These are phyloP conservation scores for Phlegmacium glaucopus DNA, from an alignment of 768 basidiomycete species.

Conservation along the genomic window DNA sequence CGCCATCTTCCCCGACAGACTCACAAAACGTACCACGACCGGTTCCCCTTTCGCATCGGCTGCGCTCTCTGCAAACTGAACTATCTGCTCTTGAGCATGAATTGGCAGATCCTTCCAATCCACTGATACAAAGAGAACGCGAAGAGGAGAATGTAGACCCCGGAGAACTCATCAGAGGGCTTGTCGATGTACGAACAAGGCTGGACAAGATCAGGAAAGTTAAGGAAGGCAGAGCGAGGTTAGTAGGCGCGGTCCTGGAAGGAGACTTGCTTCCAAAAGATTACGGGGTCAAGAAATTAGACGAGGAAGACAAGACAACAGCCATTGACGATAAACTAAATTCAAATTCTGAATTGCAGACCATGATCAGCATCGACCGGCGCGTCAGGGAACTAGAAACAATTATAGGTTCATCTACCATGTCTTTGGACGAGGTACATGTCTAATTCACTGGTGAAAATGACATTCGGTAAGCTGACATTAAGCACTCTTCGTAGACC, in stretches of 20 bases:
- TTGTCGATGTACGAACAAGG: conserved; percentile 71
- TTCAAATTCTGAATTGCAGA: conserved; percentile 40
- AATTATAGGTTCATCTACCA: conserved; percentile 76
- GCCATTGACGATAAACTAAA: conserved; percentile 11
- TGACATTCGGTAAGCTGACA: too few species aligned
- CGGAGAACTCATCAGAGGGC: conserved; percentile 69
- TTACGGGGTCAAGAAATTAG: conserved; percentile 13
- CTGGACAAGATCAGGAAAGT: conserved; percentile 64
- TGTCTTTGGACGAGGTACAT: conserved; percentile 75
- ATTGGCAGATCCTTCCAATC: conserved; percentile 78
- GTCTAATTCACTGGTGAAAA: background rate
- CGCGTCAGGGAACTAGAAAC: conserved; percentile 83
- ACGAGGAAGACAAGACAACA: conserved; percentile 7
- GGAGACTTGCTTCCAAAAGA: conserved; percentile 19
- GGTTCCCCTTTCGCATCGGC: conserved; percentile 51
- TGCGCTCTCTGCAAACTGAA: conserved; percentile 73
- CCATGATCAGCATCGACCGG: conserved; percentile 72
- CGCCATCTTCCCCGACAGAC: conserved; percentile 39
- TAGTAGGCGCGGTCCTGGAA: conserved; percentile 57
- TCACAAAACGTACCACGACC: conserved; percentile 30
- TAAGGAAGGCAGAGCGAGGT: conserved; percentile 60
- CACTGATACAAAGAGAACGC: conserved; percentile 54
- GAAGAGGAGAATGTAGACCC: conserved; percentile 64
- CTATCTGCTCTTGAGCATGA: conserved; percentile 77
- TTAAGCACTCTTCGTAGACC: conserved; percentile 35